Evolutionary conservation across 129 eudicot genomes (phyloP).

Genomic region (Apium graveolens): DNA sequence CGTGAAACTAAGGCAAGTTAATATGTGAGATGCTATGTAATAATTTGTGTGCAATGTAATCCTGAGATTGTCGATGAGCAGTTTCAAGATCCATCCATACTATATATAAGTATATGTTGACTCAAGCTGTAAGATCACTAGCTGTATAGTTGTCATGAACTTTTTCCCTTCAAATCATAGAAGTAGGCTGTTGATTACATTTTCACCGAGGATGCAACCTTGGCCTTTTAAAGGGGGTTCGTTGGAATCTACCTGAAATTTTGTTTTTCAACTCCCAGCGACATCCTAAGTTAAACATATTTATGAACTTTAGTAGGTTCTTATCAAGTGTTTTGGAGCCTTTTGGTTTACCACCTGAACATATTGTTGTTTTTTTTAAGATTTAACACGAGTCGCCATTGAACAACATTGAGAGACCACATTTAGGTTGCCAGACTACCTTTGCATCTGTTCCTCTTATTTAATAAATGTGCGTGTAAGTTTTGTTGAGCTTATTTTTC

Average conservation of each 20-base stretch:
- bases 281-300: neutral
- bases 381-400: neutral
- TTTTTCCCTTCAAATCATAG: neutral
- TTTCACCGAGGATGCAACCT: neutral
- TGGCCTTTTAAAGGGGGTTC: neutral
- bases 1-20: neutral
- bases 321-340: neutral
- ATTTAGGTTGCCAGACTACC: neutral
- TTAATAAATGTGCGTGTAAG: neutral
- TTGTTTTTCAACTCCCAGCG: neutral
- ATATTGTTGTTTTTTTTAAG: neutral
- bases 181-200: neutral
- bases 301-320: neutral
- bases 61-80: neutral
- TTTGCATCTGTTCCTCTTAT: neutral
- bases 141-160: neutral
- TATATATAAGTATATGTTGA: neutral
- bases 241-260: neutral
- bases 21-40: neutral
- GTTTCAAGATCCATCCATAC: neutral
- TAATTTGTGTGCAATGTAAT: neutral
- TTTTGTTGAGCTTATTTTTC: neutral
- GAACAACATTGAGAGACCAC: neutral
- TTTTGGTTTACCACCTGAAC: neutral
- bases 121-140: neutral